phyloP scores from a whole-genome alignment of 2,329 filamentous ascomycete genomes.

The Arthrobotrys pseudoclavata region DNA sequence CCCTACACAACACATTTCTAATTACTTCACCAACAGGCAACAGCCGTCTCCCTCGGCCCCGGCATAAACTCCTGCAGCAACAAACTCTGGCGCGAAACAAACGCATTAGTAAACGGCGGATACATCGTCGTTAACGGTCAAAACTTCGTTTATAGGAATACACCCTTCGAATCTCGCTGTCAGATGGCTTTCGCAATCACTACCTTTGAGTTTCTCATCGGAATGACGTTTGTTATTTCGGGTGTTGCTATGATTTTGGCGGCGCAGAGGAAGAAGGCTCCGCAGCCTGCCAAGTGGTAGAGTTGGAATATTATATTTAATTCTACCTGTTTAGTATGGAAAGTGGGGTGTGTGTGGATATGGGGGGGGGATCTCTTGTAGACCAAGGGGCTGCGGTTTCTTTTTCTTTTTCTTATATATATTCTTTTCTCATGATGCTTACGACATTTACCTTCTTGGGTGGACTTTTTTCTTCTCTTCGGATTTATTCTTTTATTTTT shows the following conservation, averaged over 20 bases:
- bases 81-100: conserved; percentile 48
- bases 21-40: conserved; percentile 28
- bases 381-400: neutral
- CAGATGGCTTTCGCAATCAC: conserved; percentile 56
- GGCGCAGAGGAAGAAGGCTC: conserved; percentile 33
- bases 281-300: conserved; percentile 45
- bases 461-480: neutral
- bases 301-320: neutral
- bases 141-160: conserved; percentile 46
- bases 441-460: conserved; percentile 6
- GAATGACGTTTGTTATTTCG: conserved; percentile 41
- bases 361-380: neutral
- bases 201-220: conserved; percentile 44
- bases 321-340: neutral
- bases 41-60: conserved; percentile 46
- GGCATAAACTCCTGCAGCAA: conserved; percentile 56
- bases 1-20: conserved; percentile 32
- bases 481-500: neutral
- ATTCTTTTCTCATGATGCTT: conserved; percentile 3
- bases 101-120: conserved; percentile 43
- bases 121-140: conserved; percentile 44
- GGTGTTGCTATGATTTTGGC: conserved; percentile 40
- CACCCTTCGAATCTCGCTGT: conserved; percentile 51
- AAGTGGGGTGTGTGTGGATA: too few species aligned
- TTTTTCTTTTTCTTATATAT: conserved; percentile 11